Evolutionary conservation across 805 yeast species (phyloP).

Genomic region (Wickerhamiella galacta): DNA sequence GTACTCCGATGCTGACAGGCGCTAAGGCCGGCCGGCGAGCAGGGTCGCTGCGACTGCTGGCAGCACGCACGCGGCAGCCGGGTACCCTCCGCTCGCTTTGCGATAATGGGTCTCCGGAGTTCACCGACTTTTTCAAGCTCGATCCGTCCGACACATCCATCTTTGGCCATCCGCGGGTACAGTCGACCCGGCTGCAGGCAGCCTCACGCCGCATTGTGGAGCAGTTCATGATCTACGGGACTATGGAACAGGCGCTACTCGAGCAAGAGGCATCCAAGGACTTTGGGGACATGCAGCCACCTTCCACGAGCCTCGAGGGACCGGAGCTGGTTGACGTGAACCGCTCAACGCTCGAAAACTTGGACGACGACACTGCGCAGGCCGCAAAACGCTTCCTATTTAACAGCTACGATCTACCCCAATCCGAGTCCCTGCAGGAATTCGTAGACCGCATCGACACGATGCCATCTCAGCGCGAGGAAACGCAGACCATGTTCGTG

Average conservation of each 20-base stretch:
- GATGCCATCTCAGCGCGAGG: neutral
- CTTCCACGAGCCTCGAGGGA: too few relatives aligned
- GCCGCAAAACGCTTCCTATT: constrained; percentile 1
- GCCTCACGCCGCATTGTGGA: constrained; percentile 20
- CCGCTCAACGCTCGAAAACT: too few relatives aligned
- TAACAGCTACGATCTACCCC: neutral
- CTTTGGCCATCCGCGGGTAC: constrained; percentile 16
- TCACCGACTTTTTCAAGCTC: constrained; percentile 9
- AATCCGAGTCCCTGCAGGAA: neutral
- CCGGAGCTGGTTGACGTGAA: too few relatives aligned
- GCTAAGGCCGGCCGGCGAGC: neutral
- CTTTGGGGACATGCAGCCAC: constrained; percentile 1
- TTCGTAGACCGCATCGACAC: constrained; percentile 1
- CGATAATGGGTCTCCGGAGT: constrained; percentile 7
- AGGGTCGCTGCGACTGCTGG: neutral
- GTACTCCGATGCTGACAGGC: too few relatives aligned
- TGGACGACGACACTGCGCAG: too few relatives aligned
- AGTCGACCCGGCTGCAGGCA: constrained; percentile 18
- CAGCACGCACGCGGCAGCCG: neutral
- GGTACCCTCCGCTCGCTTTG: too few relatives aligned
- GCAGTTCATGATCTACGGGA: constrained; percentile 17
- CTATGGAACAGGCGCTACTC: constrained; percentile 15
- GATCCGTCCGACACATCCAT: constrained; percentile 7
- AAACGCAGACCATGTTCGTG: neutral
- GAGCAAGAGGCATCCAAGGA: constrained; percentile 11